Conservation (phyloP, 352 stramenopile species). For the Phytophthora ohioensis region DNA sequence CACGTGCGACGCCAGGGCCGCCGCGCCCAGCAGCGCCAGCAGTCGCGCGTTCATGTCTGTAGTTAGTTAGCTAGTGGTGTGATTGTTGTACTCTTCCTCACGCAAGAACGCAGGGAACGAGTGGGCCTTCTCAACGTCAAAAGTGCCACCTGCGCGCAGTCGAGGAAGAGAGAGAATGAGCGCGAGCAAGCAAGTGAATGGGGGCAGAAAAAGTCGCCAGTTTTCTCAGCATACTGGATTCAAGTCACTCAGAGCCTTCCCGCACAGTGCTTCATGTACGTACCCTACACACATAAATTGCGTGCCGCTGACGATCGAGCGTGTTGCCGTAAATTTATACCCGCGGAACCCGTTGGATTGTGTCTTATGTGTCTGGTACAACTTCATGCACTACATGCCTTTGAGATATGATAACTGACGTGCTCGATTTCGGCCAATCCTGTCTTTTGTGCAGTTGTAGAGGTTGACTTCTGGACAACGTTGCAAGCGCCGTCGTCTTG, state of each 20-base stretch:
- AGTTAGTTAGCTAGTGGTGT: neutral
- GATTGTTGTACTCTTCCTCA: constrained; percentile 22
- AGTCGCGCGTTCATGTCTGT: constrained; percentile 33
- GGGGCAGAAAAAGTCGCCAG: constrained; percentile 18
- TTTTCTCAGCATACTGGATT: constrained; percentile 22
- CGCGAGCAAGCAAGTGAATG: constrained; percentile 7
- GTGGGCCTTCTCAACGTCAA: constrained; percentile 12
- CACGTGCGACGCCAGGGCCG: constrained; percentile 38
- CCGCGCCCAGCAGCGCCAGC: constrained; percentile 38
- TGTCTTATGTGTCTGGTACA: neutral
- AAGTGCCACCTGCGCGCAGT: constrained; percentile 4
- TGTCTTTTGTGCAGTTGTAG: constrained; percentile 9
- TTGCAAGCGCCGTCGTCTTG: constrained; percentile 15
- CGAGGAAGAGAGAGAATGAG: constrained; percentile 41
- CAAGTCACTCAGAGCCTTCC: constrained; percentile 19
- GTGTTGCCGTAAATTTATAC: neutral
- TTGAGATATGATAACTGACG: neutral
- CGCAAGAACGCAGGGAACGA: constrained; percentile 18
- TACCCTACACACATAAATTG: constrained; percentile 26
- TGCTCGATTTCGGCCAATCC: constrained; percentile 9
- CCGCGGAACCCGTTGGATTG: neutral
- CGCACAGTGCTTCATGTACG: neutral
- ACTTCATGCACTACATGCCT: neutral
- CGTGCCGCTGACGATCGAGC: constrained; percentile 35
- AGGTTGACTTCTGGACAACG: constrained; percentile 2